Conservation (phyloP, 805 yeast genomes). For the Cyberlindnera amylophila region DNA sequence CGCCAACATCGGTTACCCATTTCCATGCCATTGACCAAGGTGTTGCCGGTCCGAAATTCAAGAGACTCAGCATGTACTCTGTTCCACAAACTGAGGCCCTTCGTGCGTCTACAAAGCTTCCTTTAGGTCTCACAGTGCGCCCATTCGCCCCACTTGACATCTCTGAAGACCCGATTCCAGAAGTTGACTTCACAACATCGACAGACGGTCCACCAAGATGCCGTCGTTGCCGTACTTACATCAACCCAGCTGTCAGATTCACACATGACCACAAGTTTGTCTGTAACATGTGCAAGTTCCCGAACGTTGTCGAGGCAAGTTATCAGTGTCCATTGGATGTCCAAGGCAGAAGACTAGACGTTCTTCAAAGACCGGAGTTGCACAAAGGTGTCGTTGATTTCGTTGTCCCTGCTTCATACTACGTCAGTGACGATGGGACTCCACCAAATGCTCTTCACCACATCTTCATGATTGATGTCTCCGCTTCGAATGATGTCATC, state of each 20-base stretch:
- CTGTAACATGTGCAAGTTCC: slow-evolving; percentile 85
- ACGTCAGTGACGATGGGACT: slow-evolving; percentile 37
- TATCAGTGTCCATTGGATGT: slow-evolving; percentile 62
- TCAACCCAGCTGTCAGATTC: slow-evolving; percentile 76
- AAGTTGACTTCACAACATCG: slow-evolving; percentile 48
- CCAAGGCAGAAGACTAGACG: slow-evolving; percentile 61
- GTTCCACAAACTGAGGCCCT: slow-evolving; percentile 73
- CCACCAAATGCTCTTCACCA: slow-evolving; percentile 54
- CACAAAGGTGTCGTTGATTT: slow-evolving; percentile 82
- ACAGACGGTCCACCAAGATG: slow-evolving; percentile 81
- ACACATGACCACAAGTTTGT: slow-evolving; percentile 58
- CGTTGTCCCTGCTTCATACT: slow-evolving; percentile 70
- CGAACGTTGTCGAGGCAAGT: slow-evolving; percentile 63
- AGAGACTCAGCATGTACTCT: slow-evolving; percentile 76
- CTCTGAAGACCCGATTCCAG: slow-evolving; percentile 56
- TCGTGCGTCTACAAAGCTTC: slow-evolving; percentile 66
- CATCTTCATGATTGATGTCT: slow-evolving; percentile 71
- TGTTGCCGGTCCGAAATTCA: slow-evolving; percentile 73
- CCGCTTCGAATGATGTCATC: slow-evolving; percentile 57
- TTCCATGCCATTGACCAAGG: slow-evolving; percentile 78
- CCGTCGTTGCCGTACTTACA: slow-evolving; percentile 83
- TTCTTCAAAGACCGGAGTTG: slow-evolving; percentile 66
- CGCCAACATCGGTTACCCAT: slow-evolving; percentile 73
- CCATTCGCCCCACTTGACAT: slow-evolving; percentile 72
- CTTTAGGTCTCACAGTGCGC: slow-evolving; percentile 73